phyloP scores from a whole-genome alignment of 1,139 yeast species.

The Eremothecium gossypii region DNA sequence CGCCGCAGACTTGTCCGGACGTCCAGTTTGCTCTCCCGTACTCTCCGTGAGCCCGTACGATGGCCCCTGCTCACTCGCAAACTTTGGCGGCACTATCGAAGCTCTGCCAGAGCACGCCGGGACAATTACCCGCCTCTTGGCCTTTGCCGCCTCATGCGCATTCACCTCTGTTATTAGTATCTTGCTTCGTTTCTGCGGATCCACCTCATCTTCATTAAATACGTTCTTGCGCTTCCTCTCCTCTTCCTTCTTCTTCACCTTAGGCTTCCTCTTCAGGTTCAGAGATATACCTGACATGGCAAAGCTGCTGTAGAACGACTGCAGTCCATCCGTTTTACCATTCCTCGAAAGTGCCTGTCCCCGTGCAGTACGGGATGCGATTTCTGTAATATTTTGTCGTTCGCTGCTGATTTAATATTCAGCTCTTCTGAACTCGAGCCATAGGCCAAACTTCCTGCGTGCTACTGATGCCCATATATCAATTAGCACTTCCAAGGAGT shows the following conservation, averaged over 20 bases:
- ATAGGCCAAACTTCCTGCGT: not conserved
- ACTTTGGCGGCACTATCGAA: not conserved
- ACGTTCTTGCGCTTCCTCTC: conserved; percentile 9
- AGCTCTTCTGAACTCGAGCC: not conserved
- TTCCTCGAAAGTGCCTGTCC: too few relatives aligned
- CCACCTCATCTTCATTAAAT: conserved; percentile 4
- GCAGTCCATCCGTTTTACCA: not conserved
- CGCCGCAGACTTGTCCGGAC: not conserved
- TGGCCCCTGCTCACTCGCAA: too few relatives aligned
- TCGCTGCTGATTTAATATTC: too few relatives aligned
- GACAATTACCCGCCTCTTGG: conserved; percentile 9
- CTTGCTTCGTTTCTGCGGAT: conserved; percentile 3
- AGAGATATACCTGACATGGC: conserved; percentile 30
- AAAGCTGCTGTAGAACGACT: conserved; percentile 26
- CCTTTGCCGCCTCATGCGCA: conserved; percentile 5
- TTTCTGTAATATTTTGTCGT: too few relatives aligned
- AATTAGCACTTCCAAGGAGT: too few relatives aligned
- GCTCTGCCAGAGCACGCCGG: not conserved
- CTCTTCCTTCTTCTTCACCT: conserved; percentile 10
- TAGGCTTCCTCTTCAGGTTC: conserved; percentile 11
- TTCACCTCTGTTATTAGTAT: conserved; percentile 15
- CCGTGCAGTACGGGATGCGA: too few relatives aligned
- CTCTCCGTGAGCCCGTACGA: too few relatives aligned
- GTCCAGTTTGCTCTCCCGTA: not conserved
- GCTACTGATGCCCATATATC: not conserved